Percentiles rank a stretch among this genome's conserved stretches.
Evolutionary conservation across 2,329 filamentous ascomycete species (phyloP).

Genomic region (Fusarium annulatum): DNA sequence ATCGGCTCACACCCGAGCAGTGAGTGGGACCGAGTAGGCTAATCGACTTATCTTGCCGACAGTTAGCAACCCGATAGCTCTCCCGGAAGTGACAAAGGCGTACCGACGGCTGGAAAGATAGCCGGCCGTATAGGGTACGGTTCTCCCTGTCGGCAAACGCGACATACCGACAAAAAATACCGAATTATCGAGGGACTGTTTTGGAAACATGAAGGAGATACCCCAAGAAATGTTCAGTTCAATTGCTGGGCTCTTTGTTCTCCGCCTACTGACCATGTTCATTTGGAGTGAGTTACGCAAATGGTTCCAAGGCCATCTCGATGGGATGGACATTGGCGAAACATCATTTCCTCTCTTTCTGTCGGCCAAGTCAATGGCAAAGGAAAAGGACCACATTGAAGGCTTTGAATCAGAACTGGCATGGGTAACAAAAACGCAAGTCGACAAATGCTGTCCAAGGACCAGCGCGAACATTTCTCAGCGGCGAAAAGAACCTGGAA

Average conservation of each 20-base stretch:
- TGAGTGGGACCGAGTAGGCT: neutral
- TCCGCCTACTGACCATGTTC: conserved; percentile 77
- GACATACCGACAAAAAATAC: neutral
- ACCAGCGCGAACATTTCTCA: conserved; percentile 49
- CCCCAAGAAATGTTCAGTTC: too few relatives aligned
- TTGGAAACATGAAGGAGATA: neutral
- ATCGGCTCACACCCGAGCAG: neutral
- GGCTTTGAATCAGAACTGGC: conserved; percentile 94
- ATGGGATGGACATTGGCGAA: conserved; percentile 92
- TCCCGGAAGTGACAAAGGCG: neutral
- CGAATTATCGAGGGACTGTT: neutral
- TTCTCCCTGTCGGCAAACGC: too few relatives aligned
- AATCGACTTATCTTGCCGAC: neutral
- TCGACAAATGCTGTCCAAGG: conserved; percentile 31
- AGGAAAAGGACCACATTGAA: conserved; percentile 96
- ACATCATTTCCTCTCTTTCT: conserved; percentile 97
- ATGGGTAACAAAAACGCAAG: conserved; percentile 86
- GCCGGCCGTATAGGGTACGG: too few relatives aligned
- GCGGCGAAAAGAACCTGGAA: conserved; percentile 92
- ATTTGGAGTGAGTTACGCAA: conserved; percentile 74
- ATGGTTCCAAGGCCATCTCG: conserved; percentile 80
- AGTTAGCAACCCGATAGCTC: neutral
- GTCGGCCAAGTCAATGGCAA: conserved; percentile 86
- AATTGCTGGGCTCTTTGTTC: conserved; percentile 89
- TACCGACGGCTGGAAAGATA: neutral